Conservation (phyloP, 371 early-diverging fungal genomes). For the Rhizopus arrhizus region DNA sequence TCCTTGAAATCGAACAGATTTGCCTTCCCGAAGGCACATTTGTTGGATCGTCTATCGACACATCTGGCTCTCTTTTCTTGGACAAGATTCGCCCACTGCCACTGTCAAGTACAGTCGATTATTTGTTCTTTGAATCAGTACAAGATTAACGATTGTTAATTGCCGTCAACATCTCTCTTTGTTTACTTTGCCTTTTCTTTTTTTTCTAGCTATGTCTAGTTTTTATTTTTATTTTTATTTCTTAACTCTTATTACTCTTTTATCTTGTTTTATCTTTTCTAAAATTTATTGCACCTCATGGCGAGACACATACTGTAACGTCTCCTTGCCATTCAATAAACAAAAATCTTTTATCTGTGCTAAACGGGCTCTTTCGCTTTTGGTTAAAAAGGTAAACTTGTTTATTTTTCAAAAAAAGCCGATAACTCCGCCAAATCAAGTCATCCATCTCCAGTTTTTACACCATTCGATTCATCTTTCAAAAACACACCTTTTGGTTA, state of each 20-base stretch:
- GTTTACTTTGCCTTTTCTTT: background rate
- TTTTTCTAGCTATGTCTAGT: background rate
- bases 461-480: too few species aligned
- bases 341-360: background rate
- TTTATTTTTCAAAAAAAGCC: too few species aligned
- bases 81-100: background rate
- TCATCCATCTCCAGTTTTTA: too few species aligned
- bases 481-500: too few species aligned
- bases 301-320: constrained; percentile 3
- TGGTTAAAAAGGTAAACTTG: too few species aligned
- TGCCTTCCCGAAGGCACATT: constrained; percentile 1
- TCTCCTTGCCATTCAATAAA: constrained; percentile 7
- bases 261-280: too few species aligned
- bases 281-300: background rate
- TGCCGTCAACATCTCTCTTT: background rate
- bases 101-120: too few species aligned
- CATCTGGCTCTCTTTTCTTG: background rate
- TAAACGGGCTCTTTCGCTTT: background rate
- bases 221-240: too few species aligned
- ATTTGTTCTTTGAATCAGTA: too few species aligned
- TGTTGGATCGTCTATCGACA: background rate
- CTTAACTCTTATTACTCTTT: background rate
- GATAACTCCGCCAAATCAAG: too few species aligned
- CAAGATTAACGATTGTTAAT: too few species aligned
- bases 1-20: constrained; percentile 10